Percentiles rank a stretch among this genome's conserved stretches.
Conservation (phyloP, 352 stramenopile species). For the Globisporangium carolinianum region DNA sequence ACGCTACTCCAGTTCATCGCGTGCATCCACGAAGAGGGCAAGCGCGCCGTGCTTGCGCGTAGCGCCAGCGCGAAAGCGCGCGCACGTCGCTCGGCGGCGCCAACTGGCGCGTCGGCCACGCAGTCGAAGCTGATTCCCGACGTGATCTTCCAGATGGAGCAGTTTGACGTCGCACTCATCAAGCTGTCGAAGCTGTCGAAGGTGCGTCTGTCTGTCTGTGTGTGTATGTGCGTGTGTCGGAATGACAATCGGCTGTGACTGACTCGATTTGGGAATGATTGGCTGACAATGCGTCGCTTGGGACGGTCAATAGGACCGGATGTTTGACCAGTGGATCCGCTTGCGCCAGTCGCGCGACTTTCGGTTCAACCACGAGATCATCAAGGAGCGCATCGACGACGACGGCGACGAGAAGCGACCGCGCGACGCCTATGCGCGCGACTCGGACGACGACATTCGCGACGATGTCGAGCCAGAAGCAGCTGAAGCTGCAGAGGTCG, state of each 20-base stretch:
- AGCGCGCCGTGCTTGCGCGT: slow-evolving; percentile 9
- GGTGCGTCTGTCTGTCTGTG: too few relatives aligned
- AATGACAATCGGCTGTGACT: too few relatives aligned
- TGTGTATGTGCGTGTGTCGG: too few relatives aligned
- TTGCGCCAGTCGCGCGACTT: slow-evolving; percentile 47
- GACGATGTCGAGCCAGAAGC: slow-evolving; percentile 9
- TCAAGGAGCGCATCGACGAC: slow-evolving; percentile 19
- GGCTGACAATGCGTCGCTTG: too few relatives aligned
- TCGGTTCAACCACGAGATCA: slow-evolving; percentile 32
- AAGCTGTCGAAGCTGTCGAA: slow-evolving; percentile 60
- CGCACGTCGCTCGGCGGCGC: slow-evolving; percentile 1
- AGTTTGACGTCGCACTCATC: slow-evolving; percentile 59
- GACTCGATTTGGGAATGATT: too few relatives aligned
- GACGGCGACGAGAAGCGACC: slow-evolving; percentile 14
- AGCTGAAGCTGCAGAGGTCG: slow-evolving; percentile 3
- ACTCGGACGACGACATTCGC: slow-evolving; percentile 10
- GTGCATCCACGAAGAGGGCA: slow-evolving; percentile 41
- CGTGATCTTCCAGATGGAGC: slow-evolving; percentile 61
- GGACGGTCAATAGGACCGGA: slow-evolving; percentile 9
- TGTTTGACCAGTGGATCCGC: slow-evolving; percentile 48
- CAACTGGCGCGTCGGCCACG: slow-evolving; percentile 5
- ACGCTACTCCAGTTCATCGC: slow-evolving; percentile 43
- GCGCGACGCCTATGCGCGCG: slow-evolving; percentile 8
- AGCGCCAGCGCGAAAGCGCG: slow-evolving; percentile 5
- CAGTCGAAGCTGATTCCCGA: slow-evolving; percentile 59